Conservation (phyloP, 2,329 filamentous ascomycete genomes). For the Davidsoniella virescens region DNA sequence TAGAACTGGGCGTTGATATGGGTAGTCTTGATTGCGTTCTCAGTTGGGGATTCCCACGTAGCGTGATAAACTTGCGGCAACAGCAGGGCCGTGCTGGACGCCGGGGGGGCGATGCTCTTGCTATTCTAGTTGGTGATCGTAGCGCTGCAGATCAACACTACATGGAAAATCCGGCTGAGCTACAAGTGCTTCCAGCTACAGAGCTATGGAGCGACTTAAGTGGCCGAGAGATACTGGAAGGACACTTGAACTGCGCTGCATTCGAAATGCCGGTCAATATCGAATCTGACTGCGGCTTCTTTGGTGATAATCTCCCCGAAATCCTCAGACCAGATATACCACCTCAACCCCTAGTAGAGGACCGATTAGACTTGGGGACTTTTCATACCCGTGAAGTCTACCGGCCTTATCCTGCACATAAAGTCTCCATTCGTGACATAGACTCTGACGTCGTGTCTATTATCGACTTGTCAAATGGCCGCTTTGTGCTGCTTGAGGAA, state of each 20-base stretch:
- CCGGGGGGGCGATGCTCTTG: slow-evolving; percentile 60
- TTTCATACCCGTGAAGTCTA: slow-evolving; percentile 85
- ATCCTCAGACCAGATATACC: slow-evolving; percentile 25
- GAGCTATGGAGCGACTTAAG: slow-evolving; percentile 81
- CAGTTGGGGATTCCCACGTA: slow-evolving; percentile 88
- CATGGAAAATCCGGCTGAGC: slow-evolving; percentile 89
- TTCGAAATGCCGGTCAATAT: slow-evolving; percentile 87
- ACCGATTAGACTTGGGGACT: slow-evolving; percentile 40
- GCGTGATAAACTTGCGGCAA: slow-evolving; percentile 83
- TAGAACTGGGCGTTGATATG: slow-evolving; percentile 91
- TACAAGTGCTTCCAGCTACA: slow-evolving; percentile 81
- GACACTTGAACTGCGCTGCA: slow-evolving; percentile 88
- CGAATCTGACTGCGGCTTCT: slow-evolving; percentile 59
- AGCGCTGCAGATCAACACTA: slow-evolving; percentile 91
- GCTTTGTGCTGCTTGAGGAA: slow-evolving; percentile 80
- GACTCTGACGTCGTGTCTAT: slow-evolving; percentile 87
- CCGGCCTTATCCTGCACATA: slow-evolving; percentile 65
- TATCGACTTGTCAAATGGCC: slow-evolving; percentile 67
- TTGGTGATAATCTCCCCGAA: slow-evolving; percentile 44
- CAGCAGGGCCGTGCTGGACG: slow-evolving; percentile 87
- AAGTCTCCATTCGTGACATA: slow-evolving; percentile 76
- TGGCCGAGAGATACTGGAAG: slow-evolving; percentile 82
- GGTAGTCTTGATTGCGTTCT: slow-evolving; percentile 86
- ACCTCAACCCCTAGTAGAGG: slow-evolving; percentile 12
- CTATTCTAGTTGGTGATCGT: slow-evolving; percentile 73